Evolutionary conservation across 148 eudicot genomes (phyloP).

Genomic region (Nyssa sinensis): DNA sequence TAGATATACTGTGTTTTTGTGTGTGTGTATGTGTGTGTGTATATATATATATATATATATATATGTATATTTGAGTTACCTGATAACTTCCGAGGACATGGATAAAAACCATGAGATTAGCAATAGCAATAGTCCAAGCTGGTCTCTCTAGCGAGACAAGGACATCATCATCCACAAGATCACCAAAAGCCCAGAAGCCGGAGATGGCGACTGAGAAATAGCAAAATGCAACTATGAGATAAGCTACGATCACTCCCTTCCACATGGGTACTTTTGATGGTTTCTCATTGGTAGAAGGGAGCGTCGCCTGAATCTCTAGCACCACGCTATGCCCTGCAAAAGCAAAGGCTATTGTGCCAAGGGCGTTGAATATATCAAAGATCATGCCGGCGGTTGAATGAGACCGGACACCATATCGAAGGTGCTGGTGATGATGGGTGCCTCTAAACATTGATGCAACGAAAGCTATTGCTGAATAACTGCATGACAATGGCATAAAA

Average conservation of each 20-base stretch:
- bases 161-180: slow-evolving; percentile 38
- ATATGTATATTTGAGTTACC: slow-evolving; percentile 16
- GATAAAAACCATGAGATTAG: slow-evolving; percentile 40
- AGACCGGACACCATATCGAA: slow-evolving; percentile 22
- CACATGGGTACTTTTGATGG: slow-evolving; percentile 49
- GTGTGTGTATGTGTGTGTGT: no score
- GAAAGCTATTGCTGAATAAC: slow-evolving; percentile 24
- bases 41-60: no score
- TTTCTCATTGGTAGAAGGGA: slow-evolving; percentile 36
- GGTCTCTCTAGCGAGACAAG: slow-evolving; percentile 44
- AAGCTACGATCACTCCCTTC: slow-evolving; percentile 37
- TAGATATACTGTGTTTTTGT: neutral
- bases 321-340: slow-evolving; percentile 46
- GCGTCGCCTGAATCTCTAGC: slow-evolving; percentile 51
- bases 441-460: slow-evolving; percentile 26
- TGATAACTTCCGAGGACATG: slow-evolving; percentile 52
- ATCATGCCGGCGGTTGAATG: slow-evolving; percentile 29
- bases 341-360: slow-evolving; percentile 44
- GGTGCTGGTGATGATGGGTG: neutral
- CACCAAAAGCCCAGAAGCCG: slow-evolving; percentile 42
- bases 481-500: no score
- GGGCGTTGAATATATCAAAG: slow-evolving; percentile 33
- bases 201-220: slow-evolving; percentile 34
- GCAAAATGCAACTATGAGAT: slow-evolving; percentile 32
- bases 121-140: slow-evolving; percentile 27